Evolutionary conservation across 768 basidiomycete species (phyloP), one percentile per base, ranked within the genome.

Genomic region (Russula emetica): DNA sequence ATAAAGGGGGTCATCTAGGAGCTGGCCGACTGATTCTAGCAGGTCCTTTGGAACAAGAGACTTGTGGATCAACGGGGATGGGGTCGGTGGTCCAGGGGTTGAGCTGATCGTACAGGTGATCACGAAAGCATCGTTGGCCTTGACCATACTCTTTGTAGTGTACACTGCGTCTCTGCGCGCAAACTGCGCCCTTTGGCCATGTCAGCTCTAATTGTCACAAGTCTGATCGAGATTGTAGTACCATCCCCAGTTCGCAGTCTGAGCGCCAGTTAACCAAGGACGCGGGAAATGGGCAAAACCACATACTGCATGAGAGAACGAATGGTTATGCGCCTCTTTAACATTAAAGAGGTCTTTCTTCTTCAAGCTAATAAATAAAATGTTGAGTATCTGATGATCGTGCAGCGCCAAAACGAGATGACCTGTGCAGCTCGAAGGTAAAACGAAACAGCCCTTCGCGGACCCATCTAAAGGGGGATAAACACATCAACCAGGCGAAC

Each of bases 221-320:
- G 26, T n/a, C 44, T 20, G 52, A 32, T 50, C 24, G 26, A 38
- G 5, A 55, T 44, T 51, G 28, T 55, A 54, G 50, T 81, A 88
- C 90, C 92, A 94, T 73, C 90, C 90, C 92, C 90, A 92, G 70
- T 92, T 93, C 32, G 88, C 87, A 14, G 90, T 87, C 86, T 89
- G 61, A 26, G 40, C 22, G 47, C 13, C 24, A 10, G 20, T 68
- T 58, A 62, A 54, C 34, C 9, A 22, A 14, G 30, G 32, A 14
- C 11, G 40, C 8, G 28, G n/a, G 22, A 24, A 34, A 20, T 20
- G 18, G 22, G 24, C 18, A n/a, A 16, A 40, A 40, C 34, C 26
- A 61, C 79, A 68, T 66, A 77, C 82, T 73, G 89, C 87, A 72
- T 81, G 84, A 13, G 88, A 88, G 66, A 94, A 93, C 0, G 87